These are phyloP conservation scores for Mucor irregularis DNA, from an alignment of 371 early-diverging fungal genomes.

Conservation along the genomic window DNA sequence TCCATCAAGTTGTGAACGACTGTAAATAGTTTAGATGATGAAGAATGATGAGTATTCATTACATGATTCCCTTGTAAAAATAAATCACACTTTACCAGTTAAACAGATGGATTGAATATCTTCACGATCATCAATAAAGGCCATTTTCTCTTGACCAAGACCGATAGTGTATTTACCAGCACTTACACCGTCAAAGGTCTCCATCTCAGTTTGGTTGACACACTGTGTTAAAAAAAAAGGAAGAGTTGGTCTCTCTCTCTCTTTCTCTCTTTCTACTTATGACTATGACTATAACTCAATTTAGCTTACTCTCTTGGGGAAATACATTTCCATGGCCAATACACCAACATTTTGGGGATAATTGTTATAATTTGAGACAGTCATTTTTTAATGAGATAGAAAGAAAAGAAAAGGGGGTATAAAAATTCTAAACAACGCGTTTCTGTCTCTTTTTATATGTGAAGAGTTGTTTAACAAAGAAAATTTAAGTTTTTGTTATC, in stretches of 20 bases:
- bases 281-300: not conserved
- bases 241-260: no score
- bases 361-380: conserved; percentile 31
- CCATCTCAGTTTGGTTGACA: conserved; percentile 87
- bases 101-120: conserved; percentile 93
- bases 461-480: conserved; percentile 4
- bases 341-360: conserved; percentile 90
- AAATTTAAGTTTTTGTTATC: not conserved
- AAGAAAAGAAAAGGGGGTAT: not conserved
- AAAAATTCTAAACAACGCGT: not conserved
- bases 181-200: conserved; percentile 90
- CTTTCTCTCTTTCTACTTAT: not conserved
- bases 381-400: conserved; percentile 18
- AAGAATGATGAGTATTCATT: conserved; percentile 19
- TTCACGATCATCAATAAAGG: conserved; percentile 94
- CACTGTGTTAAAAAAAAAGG: conserved; percentile 55
- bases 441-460: conserved; percentile 3
- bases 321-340: conserved; percentile 91
- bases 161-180: conserved; percentile 98
- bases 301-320: conserved; percentile 67
- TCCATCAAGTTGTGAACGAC: conserved; percentile 91
- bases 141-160: conserved; percentile 95
- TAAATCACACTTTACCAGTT: conserved; percentile 68
- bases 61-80: not conserved
- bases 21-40: conserved; percentile 27